Conservation (phyloP, 768 basidiomycete genomes). For the Phaffia australis region DNA sequence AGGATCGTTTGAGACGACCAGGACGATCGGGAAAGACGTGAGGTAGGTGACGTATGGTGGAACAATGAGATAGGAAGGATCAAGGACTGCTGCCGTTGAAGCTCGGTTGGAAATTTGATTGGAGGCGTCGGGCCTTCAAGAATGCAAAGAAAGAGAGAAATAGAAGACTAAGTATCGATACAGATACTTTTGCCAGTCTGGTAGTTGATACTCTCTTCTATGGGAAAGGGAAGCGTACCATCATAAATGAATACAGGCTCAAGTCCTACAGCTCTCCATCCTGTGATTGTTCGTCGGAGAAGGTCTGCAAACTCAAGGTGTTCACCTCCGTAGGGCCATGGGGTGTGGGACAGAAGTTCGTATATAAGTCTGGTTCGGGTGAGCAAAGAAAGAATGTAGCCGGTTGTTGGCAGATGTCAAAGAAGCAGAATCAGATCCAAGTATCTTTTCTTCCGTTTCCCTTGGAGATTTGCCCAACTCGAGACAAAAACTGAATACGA, state of each 20-base stretch:
- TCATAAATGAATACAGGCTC: slow-evolving; percentile 38
- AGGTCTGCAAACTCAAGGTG: slow-evolving; percentile 34
- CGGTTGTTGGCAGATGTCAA: too few species aligned
- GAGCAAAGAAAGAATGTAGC: background rate
- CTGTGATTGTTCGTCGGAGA: slow-evolving; percentile 29
- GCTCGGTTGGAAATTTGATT: slow-evolving; percentile 34
- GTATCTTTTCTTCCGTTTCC: too few species aligned
- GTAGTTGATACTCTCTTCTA: background rate
- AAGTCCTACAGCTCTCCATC: slow-evolving; percentile 33
- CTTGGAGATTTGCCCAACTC: too few species aligned
- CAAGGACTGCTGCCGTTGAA: slow-evolving; percentile 29
- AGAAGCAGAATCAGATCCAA: too few species aligned
- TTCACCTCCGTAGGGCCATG: slow-evolving; percentile 37
- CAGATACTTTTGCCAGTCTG: background rate
- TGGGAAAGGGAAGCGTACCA: slow-evolving; percentile 30
- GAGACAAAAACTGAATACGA: too few species aligned
- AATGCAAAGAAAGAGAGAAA: background rate
- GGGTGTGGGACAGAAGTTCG: slow-evolving; percentile 31
- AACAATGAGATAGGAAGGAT: slow-evolving; percentile 33
- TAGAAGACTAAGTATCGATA: background rate
- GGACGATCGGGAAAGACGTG: slow-evolving; percentile 33
- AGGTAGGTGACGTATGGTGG: slow-evolving; percentile 35
- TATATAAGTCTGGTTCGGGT: slow-evolving; percentile 33
- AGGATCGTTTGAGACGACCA: slow-evolving; percentile 28
- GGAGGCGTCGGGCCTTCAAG: slow-evolving; percentile 33